These are phyloP conservation scores for Cladosporium sp. DNA, from an alignment of 2,329 filamentous ascomycete genomes.

Conservation along the genomic window DNA sequence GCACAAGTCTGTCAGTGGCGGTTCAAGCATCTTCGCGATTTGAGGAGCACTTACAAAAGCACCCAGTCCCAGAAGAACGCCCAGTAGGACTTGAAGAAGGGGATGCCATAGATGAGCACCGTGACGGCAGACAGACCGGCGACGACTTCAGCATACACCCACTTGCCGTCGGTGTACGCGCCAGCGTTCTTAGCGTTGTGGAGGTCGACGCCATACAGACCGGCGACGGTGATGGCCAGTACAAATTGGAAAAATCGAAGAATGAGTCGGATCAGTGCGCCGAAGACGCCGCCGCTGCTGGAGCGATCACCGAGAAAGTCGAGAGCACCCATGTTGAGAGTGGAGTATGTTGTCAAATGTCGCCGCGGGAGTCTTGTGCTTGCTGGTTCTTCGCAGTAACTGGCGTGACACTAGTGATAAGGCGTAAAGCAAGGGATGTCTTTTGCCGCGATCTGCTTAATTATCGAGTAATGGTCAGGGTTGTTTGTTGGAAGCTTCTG, in stretches of 20 bases:
- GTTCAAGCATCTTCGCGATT: background rate
- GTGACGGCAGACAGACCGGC: slow-evolving; percentile 61
- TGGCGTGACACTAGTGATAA: background rate
- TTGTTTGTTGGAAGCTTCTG: background rate
- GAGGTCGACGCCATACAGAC: slow-evolving; percentile 69
- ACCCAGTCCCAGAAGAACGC: slow-evolving; percentile 65
- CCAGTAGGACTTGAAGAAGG: slow-evolving; percentile 48
- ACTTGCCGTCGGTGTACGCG: slow-evolving; percentile 57
- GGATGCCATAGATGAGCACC: slow-evolving; percentile 54
- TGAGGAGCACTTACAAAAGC: slow-evolving; percentile 46
- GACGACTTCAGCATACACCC: slow-evolving; percentile 72
- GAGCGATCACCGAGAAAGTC: slow-evolving; percentile 22
- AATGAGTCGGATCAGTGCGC: slow-evolving; percentile 49
- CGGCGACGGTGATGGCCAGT: slow-evolving; percentile 68
- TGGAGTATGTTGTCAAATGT: background rate
- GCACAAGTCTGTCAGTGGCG: background rate
- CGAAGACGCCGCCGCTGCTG: slow-evolving; percentile 26
- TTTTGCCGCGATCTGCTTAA: background rate
- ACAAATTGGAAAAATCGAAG: slow-evolving; percentile 73
- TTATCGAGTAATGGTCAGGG: slow-evolving; percentile 5
- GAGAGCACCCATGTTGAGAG: slow-evolving; percentile 21
- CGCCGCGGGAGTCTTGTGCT: background rate
- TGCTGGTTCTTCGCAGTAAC: background rate
- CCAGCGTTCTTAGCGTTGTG: slow-evolving; percentile 45
- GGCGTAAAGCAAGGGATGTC: slow-evolving; percentile 5